Conservation (phyloP, 2,329 filamentous ascomycete species). For the Fusarium neocosmosporiellum region DNA sequence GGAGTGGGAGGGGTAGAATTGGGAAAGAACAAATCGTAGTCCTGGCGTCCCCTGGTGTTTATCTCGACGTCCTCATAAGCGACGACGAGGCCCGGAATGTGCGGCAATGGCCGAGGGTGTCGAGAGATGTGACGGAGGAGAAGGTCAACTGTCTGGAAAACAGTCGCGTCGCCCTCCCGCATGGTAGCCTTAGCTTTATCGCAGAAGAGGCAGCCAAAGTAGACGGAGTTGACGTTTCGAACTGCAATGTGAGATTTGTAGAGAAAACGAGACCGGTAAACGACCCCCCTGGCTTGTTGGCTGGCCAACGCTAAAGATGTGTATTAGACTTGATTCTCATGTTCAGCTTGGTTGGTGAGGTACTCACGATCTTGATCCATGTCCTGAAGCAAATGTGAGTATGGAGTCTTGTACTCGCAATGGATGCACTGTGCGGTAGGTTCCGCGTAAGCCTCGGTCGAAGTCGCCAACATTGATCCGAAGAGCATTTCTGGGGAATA, state of each 20-base stretch:
- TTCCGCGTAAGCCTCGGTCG: constrained; percentile 24
- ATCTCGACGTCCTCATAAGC: constrained; percentile 46
- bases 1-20: constrained; percentile 39
- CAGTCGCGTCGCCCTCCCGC: constrained; percentile 55
- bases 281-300: constrained; percentile 47
- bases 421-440: constrained; percentile 38
- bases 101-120: constrained; percentile 54
- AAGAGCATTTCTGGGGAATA: constrained; percentile 13
- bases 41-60: constrained; percentile 10
- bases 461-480: constrained; percentile 23
- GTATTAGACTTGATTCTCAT: neutral
- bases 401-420: constrained; percentile 42
- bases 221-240: constrained; percentile 45
- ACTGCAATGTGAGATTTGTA: constrained; percentile 56
- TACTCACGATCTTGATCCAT: constrained; percentile 44
- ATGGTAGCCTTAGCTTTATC: constrained; percentile 46
- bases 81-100: constrained; percentile 51
- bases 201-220: constrained; percentile 51
- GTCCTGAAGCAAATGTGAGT: constrained; percentile 48
- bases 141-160: constrained; percentile 51
- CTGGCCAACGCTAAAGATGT: constrained; percentile 47
- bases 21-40: constrained; percentile 54
- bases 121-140: constrained; percentile 53
- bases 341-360: neutral
- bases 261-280: constrained; percentile 55